Conservation (phyloP, 2,329 filamentous ascomycete genomes). For the Neonectria ditissima region DNA sequence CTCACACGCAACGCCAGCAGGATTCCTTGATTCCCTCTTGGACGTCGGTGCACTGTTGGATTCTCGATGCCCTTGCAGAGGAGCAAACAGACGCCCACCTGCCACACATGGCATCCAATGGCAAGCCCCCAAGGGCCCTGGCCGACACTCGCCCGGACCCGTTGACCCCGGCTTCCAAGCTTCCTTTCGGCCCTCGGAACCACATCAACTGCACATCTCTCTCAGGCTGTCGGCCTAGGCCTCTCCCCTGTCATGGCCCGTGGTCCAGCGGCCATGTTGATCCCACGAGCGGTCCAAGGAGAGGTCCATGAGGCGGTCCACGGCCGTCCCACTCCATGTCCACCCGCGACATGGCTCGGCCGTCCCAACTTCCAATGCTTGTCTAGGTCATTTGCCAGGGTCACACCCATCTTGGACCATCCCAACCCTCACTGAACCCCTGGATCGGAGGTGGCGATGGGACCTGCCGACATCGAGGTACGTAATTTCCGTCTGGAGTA, state of each 20-base stretch:
- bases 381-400: slow-evolving; percentile 39
- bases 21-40: slow-evolving; percentile 1
- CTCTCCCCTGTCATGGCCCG: slow-evolving; percentile 30
- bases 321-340: slow-evolving; percentile 33
- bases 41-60: not conserved
- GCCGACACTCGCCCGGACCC: slow-evolving; percentile 1
- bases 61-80: slow-evolving; percentile 8
- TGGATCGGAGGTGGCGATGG: slow-evolving; percentile 33
- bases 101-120: slow-evolving; percentile 12
- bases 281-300: slow-evolving; percentile 30
- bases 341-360: slow-evolving; percentile 37
- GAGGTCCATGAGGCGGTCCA: slow-evolving; percentile 21
- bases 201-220: slow-evolving; percentile 23
- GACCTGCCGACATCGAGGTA: slow-evolving; percentile 30
- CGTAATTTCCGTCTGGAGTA: slow-evolving; percentile 42
- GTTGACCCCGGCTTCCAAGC: slow-evolving; percentile 13
- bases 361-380: slow-evolving; percentile 36
- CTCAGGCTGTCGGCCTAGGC: slow-evolving; percentile 5
- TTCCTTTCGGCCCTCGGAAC: slow-evolving; percentile 13
- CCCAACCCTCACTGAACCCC: slow-evolving; percentile 39
- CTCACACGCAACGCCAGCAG: not conserved
- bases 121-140: not conserved
- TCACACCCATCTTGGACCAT: slow-evolving; percentile 32
- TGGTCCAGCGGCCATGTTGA: slow-evolving; percentile 39
- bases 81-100: slow-evolving; percentile 2